Percentiles rank a stretch among this genome's conserved stretches.
Conservation (phyloP, 164 flowering plant species). For the Euptelea pleiosperma region DNA sequence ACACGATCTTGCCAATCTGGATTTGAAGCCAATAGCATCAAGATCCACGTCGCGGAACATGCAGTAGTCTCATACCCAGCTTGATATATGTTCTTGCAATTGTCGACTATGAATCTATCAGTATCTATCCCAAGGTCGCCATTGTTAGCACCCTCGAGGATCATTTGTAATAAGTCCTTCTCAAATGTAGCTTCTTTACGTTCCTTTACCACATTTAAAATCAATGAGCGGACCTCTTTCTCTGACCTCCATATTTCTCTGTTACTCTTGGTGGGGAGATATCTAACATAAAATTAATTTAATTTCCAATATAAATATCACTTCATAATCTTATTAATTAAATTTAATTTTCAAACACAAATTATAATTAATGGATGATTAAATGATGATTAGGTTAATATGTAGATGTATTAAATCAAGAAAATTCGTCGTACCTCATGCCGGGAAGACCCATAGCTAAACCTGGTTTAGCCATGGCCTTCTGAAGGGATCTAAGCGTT, state of each 20-base stretch:
- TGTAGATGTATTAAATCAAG: too few relatives aligned
- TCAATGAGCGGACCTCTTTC: too few relatives aligned
- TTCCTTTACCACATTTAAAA: conserved; percentile 31
- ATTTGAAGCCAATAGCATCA: too few relatives aligned
- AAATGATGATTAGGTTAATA: too few relatives aligned
- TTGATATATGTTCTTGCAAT: conserved; percentile 56
- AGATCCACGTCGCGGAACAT: conserved; percentile 21
- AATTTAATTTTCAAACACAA: too few relatives aligned
- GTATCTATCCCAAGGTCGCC: conserved; percentile 10
- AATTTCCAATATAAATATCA: too few relatives aligned
- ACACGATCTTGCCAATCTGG: conserved; percentile 29
- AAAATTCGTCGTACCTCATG: conserved; percentile 24
- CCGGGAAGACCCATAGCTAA: conserved; percentile 27
- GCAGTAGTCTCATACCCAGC: conserved; percentile 47
- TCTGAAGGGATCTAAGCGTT: conserved; percentile 23
- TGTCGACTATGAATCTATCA: conserved; percentile 47
- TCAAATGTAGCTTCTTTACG: conserved; percentile 5
- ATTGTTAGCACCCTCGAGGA: conserved; percentile 30
- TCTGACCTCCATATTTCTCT: too few relatives aligned
- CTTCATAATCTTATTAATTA: too few relatives aligned
- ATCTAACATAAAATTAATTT: conserved; percentile 14
- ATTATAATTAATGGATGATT: too few relatives aligned
- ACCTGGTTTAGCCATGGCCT: conserved; percentile 17
- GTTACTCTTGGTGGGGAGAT: conserved; percentile 29
- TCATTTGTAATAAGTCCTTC: conserved; percentile 40